Evolutionary conservation across 2,329 filamentous ascomycete genomes (phyloP).

Genomic region (Metarhizium sp.): DNA sequence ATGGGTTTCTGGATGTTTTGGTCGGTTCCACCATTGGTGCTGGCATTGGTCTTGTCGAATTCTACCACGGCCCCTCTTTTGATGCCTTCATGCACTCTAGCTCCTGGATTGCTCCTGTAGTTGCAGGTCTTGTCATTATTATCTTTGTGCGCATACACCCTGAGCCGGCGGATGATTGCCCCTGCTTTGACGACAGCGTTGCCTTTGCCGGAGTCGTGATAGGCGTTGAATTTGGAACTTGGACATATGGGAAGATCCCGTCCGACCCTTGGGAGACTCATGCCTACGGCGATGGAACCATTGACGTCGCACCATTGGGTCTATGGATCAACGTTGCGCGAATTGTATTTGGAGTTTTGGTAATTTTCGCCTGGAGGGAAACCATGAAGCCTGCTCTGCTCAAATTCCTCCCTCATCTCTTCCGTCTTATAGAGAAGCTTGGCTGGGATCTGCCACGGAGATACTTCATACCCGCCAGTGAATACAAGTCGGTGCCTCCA

Average conservation of each 20-base stretch:
- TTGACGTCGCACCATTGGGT: constrained; percentile 58
- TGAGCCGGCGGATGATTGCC: constrained; percentile 92
- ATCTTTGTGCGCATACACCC: constrained; percentile 81
- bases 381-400: constrained; percentile 79
- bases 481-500: constrained; percentile 75
- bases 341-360: constrained; percentile 68
- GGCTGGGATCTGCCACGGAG: constrained; percentile 75
- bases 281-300: constrained; percentile 44
- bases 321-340: constrained; percentile 54
- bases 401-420: constrained; percentile 70
- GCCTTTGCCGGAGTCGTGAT: constrained; percentile 87
- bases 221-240: constrained; percentile 71
- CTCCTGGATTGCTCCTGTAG: constrained; percentile 52
- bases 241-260: constrained; percentile 62
- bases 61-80: constrained; percentile 50
- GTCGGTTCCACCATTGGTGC: constrained; percentile 72
- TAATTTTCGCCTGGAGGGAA: constrained; percentile 85
- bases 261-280: constrained; percentile 33
- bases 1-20: constrained; percentile 87
- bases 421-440: constrained; percentile 71
- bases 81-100: constrained; percentile 63
- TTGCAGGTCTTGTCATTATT: constrained; percentile 58
- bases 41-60: constrained; percentile 49
- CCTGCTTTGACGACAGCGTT: constrained; percentile 93
- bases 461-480: constrained; percentile 83